Conservation (phyloP, 192 early-diverging fungal genomes). For the Gonapodya sp. region DNA sequence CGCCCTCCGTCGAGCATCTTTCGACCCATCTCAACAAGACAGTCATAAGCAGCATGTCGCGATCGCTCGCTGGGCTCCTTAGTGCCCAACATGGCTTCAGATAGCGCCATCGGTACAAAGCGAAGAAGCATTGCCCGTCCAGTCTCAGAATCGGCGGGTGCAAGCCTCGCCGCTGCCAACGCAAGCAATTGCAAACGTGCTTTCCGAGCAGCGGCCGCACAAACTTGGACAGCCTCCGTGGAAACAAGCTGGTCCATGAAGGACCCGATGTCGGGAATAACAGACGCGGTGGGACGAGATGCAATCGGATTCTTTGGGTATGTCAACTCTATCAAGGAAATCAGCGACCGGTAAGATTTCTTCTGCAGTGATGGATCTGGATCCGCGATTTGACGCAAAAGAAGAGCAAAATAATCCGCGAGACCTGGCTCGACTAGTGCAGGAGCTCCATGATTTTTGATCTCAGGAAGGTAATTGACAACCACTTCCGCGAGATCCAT, state of each 20-base stretch:
- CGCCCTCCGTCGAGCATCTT: conserved; percentile 56
- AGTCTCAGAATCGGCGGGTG: conserved; percentile 29
- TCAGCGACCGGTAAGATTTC: conserved; percentile 87
- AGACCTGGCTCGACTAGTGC: conserved; percentile 16
- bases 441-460: conserved; percentile 44
- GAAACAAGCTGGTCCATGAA: conserved; percentile 55
- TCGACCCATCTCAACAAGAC: conserved; percentile 77
- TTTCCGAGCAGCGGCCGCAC: conserved; percentile 64
- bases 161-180: conserved; percentile 50
- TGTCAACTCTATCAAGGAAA: conserved; percentile 22
- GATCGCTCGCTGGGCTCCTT: conserved; percentile 91
- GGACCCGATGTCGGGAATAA: conserved; percentile 41
- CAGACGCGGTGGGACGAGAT: conserved; percentile 23
- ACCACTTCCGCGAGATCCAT: conserved; percentile 77
- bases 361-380: conserved; percentile 75
- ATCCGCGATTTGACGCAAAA: conserved; percentile 42
- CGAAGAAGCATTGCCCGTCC: conserved; percentile 42
- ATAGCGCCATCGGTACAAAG: conserved; percentile 77
- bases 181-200: conserved; percentile 65
- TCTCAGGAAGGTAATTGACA: conserved; percentile 43
- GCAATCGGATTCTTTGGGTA: conserved; percentile 22
- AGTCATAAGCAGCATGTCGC: conserved; percentile 69
- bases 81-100: conserved; percentile 84
- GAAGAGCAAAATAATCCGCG: not conserved
- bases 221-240: conserved; percentile 52